Base-by-base conservation (phyloP, 139 green algal species). In the Chlorella sp. region DNA sequence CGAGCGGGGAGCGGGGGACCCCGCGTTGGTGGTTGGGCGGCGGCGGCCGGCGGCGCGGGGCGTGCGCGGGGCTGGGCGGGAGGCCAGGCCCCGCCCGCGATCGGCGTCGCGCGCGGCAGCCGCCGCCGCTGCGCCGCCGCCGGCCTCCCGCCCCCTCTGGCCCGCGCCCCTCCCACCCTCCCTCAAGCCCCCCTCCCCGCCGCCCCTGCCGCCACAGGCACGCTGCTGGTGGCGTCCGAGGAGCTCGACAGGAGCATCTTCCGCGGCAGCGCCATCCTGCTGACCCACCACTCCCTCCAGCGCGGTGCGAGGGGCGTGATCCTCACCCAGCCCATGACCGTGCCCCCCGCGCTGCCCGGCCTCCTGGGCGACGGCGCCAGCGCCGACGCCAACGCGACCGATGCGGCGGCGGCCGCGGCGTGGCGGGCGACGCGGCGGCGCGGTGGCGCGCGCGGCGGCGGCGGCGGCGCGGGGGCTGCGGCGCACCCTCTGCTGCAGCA, bases 221-320 rank as follows among this genome's bases (percentile, higher is more conserved):
- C 69, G 60, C 76, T 87, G 69, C 76, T 85, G 73, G 78, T 77
- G 42, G 78, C 78, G 1, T 75, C 67, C 19, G 73, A 75, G 33
- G 63, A 74, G 27, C 67, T 85, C 55, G 67, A 87, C 31, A 45
- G 56, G 29, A 73, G 55, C 7, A 77, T 87, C 17, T 87, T 87
- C 74, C 6, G 55, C 33, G 73, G 70, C 33, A 77, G 51, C 59
- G 79, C 85, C 33, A 71, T 87, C 43, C 69, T 87, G 58, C 66
- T 87, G 12, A 76, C 71, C 19, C 42, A 77, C 64, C 79, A 85
- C 64, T 2, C 40, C 29, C 0, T 27, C 63, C 70, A 68, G 50
- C 38, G 31, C 23, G 74, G 78, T 33, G 71, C 73, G 15, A 45
- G 64, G 2, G 83, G 83, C n/a, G 65, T 87, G 5, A 79, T 87